phyloP scores from a whole-genome alignment of 441 rosid genomes.

The Syzygium malaccense region DNA sequence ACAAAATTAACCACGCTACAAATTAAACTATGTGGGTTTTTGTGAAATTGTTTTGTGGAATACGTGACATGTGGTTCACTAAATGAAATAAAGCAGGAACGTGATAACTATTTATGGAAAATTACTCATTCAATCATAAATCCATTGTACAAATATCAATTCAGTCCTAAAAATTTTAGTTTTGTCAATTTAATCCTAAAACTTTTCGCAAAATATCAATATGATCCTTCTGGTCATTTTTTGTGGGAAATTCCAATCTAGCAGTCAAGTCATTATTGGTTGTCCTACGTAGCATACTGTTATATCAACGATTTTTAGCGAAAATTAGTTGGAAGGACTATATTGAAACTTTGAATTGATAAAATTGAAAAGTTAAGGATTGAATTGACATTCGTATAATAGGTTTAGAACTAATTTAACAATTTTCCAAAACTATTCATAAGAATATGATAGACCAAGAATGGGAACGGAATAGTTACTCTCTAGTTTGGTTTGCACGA shows the following conservation, averaged over 20 bases:
- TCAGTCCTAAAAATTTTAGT: accelerated
- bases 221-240: accelerated
- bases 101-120: background rate
- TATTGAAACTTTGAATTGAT: background rate
- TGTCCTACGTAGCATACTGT: accelerated
- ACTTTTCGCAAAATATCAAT: background rate
- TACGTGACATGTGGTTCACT: background rate
- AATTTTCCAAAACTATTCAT: background rate
- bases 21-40: background rate
- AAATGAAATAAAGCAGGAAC: background rate
- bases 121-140: background rate
- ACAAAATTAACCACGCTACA: background rate
- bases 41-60: background rate
- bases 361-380: background rate
- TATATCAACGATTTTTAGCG: accelerated
- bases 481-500: background rate
- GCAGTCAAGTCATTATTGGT: accelerated
- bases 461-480: background rate
- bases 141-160: accelerated
- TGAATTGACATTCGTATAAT: background rate
- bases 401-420: background rate
- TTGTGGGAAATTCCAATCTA: accelerated
- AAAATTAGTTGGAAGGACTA: accelerated
- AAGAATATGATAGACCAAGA: background rate
- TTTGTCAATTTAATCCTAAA: background rate